Conservation (phyloP, 2,329 filamentous ascomycete genomes). For the Ophiostoma novo-ulmi region DNA sequence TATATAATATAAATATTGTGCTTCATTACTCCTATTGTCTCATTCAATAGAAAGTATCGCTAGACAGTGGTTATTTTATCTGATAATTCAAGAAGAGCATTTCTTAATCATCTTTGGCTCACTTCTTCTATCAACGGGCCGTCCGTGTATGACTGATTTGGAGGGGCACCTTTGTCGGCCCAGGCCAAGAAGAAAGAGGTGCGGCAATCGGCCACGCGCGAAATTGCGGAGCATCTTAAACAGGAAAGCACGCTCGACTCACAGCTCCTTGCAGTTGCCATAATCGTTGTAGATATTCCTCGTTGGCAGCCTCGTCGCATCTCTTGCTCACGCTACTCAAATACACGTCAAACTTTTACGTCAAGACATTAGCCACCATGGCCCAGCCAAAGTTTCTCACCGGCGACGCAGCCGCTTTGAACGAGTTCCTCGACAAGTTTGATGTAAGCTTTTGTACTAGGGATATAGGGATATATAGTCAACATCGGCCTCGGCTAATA, state of each 20-base stretch:
- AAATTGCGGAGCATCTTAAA: constrained; percentile 4
- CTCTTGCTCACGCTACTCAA: background rate
- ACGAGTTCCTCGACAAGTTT: constrained; percentile 81
- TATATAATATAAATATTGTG: background rate
- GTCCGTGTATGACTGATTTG: background rate
- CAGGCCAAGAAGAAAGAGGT: background rate
- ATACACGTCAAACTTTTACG: background rate
- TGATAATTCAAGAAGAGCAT: too few species aligned
- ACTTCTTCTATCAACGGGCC: background rate
- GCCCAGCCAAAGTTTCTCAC: constrained; percentile 59
- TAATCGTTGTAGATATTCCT: background rate
- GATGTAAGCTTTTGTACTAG: constrained; percentile 61
- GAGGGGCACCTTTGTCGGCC: background rate
- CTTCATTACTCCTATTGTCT: too few species aligned
- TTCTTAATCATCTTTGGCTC: background rate
- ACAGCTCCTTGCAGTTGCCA: background rate
- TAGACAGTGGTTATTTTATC: too few species aligned
- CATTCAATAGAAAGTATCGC: too few species aligned
- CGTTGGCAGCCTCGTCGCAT: background rate
- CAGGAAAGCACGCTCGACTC: background rate
- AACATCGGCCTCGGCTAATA: constrained; percentile 18
- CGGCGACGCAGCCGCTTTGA: constrained; percentile 70
- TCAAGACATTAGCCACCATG: constrained; percentile 17
- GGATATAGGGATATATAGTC: background rate
- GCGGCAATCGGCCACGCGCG: constrained; percentile 1